Evolutionary conservation across 176 grass and related monocot genomes (phyloP).

Genomic region (Carex scoparia): DNA sequence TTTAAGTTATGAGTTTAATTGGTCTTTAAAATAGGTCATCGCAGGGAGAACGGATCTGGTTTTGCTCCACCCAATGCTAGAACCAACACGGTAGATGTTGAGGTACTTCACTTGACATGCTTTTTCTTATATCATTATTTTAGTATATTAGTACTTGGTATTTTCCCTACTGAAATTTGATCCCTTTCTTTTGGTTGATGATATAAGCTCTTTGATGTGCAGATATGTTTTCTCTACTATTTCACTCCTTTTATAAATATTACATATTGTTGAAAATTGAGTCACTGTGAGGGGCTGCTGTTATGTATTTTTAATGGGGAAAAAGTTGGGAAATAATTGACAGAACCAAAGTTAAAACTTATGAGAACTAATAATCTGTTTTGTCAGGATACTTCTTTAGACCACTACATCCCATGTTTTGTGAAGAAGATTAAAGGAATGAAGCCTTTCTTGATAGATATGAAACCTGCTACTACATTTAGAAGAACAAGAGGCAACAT

Average conservation of each 20-base stretch:
- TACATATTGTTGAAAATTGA: background rate
- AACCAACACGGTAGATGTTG: background rate
- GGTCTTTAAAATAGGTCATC: background rate
- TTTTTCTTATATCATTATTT: background rate
- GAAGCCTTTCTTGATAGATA: slow-evolving; percentile 25
- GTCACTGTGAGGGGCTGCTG: background rate
- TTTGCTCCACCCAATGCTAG: background rate
- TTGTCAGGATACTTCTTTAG: slow-evolving; percentile 24
- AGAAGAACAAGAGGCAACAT: background rate
- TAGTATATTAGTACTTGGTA: background rate
- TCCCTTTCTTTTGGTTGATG: background rate
- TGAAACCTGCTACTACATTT: slow-evolving; percentile 6
- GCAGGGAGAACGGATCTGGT: background rate
- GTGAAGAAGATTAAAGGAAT: slow-evolving; percentile 23
- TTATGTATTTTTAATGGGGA: background rate
- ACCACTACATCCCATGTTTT: slow-evolving; percentile 25
- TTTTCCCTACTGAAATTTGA: background rate
- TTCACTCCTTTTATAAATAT: background rate
- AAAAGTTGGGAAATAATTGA: background rate
- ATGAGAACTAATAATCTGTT: slow-evolving; percentile 2
- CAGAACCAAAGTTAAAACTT: background rate
- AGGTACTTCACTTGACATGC: background rate
- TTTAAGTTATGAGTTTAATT: background rate
- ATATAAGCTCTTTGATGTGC: background rate
- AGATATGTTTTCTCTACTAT: background rate